These are phyloP conservation scores for Helotiales sp. DNA, from an alignment of 2,329 filamentous ascomycete species.

Conservation along the genomic window DNA sequence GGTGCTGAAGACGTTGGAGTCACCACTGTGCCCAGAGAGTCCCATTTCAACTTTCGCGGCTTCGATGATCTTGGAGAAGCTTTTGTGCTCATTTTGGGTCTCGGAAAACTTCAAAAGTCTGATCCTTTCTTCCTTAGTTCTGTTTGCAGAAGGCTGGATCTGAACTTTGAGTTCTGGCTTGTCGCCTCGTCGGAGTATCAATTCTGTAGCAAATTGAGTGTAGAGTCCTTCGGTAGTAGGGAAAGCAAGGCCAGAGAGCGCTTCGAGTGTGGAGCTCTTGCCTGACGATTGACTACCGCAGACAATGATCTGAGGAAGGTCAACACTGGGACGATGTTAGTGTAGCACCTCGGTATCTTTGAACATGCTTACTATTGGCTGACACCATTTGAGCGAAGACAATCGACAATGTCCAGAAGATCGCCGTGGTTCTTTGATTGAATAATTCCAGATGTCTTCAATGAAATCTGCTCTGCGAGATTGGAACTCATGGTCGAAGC, in stretches of 20 bases:
- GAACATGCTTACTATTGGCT: slow-evolving; percentile 14
- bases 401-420: slow-evolving; percentile 56
- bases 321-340: slow-evolving; percentile 9
- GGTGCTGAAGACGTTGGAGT: slow-evolving; percentile 25
- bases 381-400: slow-evolving; percentile 41
- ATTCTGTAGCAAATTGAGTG: slow-evolving; percentile 45
- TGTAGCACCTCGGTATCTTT: not conserved
- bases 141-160: slow-evolving; percentile 10
- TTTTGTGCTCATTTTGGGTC: slow-evolving; percentile 10
- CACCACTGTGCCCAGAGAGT: slow-evolving; percentile 1
- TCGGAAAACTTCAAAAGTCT: slow-evolving; percentile 17
- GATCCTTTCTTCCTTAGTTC: slow-evolving; percentile 8
- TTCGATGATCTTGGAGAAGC: slow-evolving; percentile 20
- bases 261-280: slow-evolving; percentile 37
- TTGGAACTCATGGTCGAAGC: too few relatives aligned
- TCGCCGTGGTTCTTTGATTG: slow-evolving; percentile 50
- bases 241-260: slow-evolving; percentile 39
- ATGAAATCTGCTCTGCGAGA: slow-evolving; percentile 15
- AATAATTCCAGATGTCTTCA: slow-evolving; percentile 9
- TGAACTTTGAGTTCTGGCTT: slow-evolving; percentile 12
- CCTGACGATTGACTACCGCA: slow-evolving; percentile 42
- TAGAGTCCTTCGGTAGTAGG: slow-evolving; percentile 40
- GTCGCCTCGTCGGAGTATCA: slow-evolving; percentile 34
- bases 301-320: slow-evolving; percentile 46
- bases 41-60: slow-evolving; percentile 15